These are phyloP conservation scores for Cyclotella kingstonii DNA, from an alignment of 108 stramenopile genomes.

Conservation along the genomic window DNA sequence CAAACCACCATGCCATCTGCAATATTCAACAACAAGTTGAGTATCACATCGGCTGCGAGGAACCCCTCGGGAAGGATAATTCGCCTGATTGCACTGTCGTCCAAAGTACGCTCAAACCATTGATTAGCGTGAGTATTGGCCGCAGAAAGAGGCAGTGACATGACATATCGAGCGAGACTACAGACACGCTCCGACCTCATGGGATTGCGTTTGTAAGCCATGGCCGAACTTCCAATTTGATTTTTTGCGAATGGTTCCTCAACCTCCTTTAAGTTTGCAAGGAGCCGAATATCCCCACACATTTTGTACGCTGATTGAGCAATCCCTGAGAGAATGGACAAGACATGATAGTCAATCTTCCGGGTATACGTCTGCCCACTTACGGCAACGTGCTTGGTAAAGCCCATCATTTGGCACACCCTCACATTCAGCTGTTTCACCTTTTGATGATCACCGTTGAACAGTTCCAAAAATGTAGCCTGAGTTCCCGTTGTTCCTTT, in stretches of 20 bases:
- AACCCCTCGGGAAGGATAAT: slow-evolving; percentile 98
- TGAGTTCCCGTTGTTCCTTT: slow-evolving; percentile 99
- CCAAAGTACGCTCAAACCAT: slow-evolving; percentile 99
- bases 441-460: slow-evolving; percentile 98
- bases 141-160: slow-evolving; percentile 86
- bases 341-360: slow-evolving; percentile 91
- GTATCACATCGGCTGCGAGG: slow-evolving; percentile 92
- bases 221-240: slow-evolving; percentile 96
- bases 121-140: slow-evolving; percentile 95
- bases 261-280: slow-evolving; percentile 97
- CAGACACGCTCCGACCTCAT: slow-evolving; percentile 96
- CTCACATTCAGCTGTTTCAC: slow-evolving; percentile 83
- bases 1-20: slow-evolving; percentile 97
- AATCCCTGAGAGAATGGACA: slow-evolving; percentile 90
- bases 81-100: slow-evolving; percentile 97
- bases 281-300: slow-evolving; percentile 96
- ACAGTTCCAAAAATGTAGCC: slow-evolving; percentile 96
- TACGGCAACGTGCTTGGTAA: slow-evolving; percentile 84
- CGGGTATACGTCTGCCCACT: slow-evolving; percentile 99
- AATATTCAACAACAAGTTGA: slow-evolving; percentile 91
- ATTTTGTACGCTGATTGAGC: slow-evolving; percentile 97
- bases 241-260: slow-evolving; percentile 93
- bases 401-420: slow-evolving; percentile 94
- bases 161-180: slow-evolving; percentile 92
- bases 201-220: slow-evolving; percentile 96